These are phyloP conservation scores for Stenocarpella maydis DNA, from an alignment of 2,329 filamentous ascomycete species.

Conservation along the genomic window DNA sequence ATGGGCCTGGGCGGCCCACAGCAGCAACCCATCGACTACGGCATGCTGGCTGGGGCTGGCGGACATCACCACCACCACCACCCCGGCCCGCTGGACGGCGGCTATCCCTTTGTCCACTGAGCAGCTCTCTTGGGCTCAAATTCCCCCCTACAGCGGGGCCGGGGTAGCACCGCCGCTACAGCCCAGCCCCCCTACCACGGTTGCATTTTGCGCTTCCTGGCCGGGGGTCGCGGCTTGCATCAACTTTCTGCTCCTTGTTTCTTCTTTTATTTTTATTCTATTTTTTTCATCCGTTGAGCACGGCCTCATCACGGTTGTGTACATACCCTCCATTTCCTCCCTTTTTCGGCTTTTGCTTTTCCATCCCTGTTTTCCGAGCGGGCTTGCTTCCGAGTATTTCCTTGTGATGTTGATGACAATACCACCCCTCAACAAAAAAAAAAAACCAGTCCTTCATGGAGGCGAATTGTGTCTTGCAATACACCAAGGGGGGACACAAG, in stretches of 20 bases:
- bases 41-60: conserved; percentile 46
- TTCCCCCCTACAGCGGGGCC: neutral
- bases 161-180: neutral
- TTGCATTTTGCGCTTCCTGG: conserved; percentile 20
- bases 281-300: conserved; percentile 1
- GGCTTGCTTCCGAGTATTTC: conserved; percentile 20
- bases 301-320: conserved; percentile 16
- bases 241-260: neutral
- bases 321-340: conserved; percentile 7
- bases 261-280: neutral
- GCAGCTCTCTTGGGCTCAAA: conserved; percentile 37
- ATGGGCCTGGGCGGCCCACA: conserved; percentile 39
- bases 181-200: neutral
- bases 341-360: neutral
- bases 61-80: conserved; percentile 42
- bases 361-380: neutral
- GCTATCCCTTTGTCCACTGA: conserved; percentile 54
- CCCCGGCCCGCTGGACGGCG: conserved; percentile 45
- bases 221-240: conserved; percentile 11
- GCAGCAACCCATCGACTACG: conserved; percentile 45
- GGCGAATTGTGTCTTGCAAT: conserved; percentile 28
- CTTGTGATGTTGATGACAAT: conserved; percentile 29
- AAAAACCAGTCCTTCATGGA: conserved; percentile 15
- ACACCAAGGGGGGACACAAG: conserved; percentile 31
- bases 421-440: conserved; percentile 2